phyloP scores from a whole-genome alignment of 1,284 basidiomycete genomes.

The Afroboletus lepidellus region DNA sequence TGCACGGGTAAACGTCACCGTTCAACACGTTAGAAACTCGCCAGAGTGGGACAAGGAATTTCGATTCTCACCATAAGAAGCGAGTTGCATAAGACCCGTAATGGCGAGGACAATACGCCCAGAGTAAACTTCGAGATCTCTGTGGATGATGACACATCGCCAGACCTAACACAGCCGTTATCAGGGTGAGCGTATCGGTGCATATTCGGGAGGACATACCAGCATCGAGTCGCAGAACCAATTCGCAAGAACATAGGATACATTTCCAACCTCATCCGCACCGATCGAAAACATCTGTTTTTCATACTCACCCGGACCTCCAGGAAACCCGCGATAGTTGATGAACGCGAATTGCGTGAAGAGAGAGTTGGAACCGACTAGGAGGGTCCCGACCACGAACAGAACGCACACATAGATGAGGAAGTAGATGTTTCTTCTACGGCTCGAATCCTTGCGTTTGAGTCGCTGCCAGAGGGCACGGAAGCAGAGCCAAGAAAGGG shows the following conservation, averaged over 20 bases:
- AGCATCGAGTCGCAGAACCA: constrained; percentile 34
- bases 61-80: constrained; percentile 24
- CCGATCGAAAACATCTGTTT: constrained; percentile 24
- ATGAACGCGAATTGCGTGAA: constrained; percentile 36
- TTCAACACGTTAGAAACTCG: background rate
- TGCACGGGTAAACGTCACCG: background rate
- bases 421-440: constrained; percentile 18
- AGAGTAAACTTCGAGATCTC: constrained; percentile 16
- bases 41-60: background rate
- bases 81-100: constrained; percentile 26
- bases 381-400: constrained; percentile 32
- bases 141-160: constrained; percentile 33
- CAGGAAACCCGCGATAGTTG: constrained; percentile 33
- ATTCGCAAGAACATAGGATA: constrained; percentile 28
- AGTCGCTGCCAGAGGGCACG: constrained; percentile 21
- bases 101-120: constrained; percentile 15
- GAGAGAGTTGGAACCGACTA: constrained; percentile 27
- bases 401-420: constrained; percentile 28
- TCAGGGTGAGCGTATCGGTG: background rate
- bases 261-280: constrained; percentile 26
- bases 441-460: constrained; percentile 10
- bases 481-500: constrained; percentile 29
- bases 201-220: constrained; percentile 14
- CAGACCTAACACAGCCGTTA: constrained; percentile 27
- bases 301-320: constrained; percentile 28